Evolutionary conservation across 192 early-diverging fungal genomes (phyloP).

Genomic region (Backusella tarrabulga): DNA sequence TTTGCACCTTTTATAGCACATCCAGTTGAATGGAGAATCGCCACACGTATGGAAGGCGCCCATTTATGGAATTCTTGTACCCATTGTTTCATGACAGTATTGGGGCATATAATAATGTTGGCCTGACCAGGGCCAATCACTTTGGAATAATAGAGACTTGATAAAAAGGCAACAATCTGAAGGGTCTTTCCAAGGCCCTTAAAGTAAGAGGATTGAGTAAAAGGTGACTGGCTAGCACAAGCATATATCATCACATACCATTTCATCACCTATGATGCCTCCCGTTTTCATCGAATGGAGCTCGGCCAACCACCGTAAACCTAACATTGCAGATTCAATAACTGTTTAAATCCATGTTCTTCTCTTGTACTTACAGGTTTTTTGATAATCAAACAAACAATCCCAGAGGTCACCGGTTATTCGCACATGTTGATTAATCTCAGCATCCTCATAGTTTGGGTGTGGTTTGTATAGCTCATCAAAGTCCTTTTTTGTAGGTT

Average conservation of each 20-base stretch:
- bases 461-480: constrained; percentile 52
- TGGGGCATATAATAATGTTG: constrained; percentile 69
- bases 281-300: constrained; percentile 84
- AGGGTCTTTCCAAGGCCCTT: constrained; percentile 93
- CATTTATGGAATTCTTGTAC: constrained; percentile 79
- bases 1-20: constrained; percentile 59
- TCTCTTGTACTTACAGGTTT: constrained; percentile 43
- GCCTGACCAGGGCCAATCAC: constrained; percentile 52
- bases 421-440: constrained; percentile 46
- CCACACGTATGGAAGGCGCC: constrained; percentile 87
- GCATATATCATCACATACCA: constrained; percentile 48
- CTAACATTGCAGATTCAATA: constrained; percentile 11
- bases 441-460: constrained; percentile 49
- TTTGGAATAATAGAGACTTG: constrained; percentile 71
- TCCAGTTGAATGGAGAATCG: constrained; percentile 86
- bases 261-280: constrained; percentile 93
- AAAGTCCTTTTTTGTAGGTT: neutral
- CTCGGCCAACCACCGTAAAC: constrained; percentile 86
- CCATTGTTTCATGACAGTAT: constrained; percentile 81
- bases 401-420: constrained; percentile 83
- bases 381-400: constrained; percentile 89
- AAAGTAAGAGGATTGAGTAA: neutral
- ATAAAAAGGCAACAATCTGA: constrained; percentile 84
- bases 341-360: no score
- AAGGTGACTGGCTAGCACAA: no score